Evolutionary conservation across 2,329 filamentous ascomycete species (phyloP).

Genomic region (Colletotrichum sp.): DNA sequence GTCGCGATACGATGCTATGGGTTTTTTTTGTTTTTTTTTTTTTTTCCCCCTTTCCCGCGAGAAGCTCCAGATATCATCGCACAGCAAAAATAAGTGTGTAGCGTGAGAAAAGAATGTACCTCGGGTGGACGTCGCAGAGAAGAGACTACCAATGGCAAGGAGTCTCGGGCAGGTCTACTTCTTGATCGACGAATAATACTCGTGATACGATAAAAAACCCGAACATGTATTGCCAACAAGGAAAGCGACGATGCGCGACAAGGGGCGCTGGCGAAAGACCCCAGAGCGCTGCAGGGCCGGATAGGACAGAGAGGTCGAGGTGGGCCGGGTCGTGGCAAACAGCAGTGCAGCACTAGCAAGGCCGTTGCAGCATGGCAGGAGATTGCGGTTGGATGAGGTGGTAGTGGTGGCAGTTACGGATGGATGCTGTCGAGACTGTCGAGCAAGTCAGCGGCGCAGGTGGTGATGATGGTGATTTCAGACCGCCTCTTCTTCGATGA

Average conservation of each 20-base stretch:
- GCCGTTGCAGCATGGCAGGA: conserved; percentile 5
- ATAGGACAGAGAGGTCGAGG: not conserved
- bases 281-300: not conserved
- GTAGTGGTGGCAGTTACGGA: not conserved
- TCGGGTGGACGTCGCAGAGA: not conserved
- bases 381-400: not conserved
- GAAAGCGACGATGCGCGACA: not conserved
- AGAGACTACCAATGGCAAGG: not conserved
- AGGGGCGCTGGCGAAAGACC: not conserved
- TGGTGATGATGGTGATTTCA: not conserved
- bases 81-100: not conserved
- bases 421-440: not conserved
- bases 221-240: not conserved
- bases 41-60: not conserved
- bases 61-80: not conserved
- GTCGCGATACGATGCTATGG: not conserved
- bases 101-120: not conserved
- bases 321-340: not conserved
- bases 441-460: not conserved
- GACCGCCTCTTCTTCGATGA: not conserved
- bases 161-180: not conserved
- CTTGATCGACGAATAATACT: not conserved
- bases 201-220: not conserved
- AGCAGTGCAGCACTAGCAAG: conserved; percentile 1
- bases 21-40: not conserved